Evolutionary conservation across 2,329 filamentous ascomycete genomes (phyloP).

Genomic region (Bretziella fagacearum): DNA sequence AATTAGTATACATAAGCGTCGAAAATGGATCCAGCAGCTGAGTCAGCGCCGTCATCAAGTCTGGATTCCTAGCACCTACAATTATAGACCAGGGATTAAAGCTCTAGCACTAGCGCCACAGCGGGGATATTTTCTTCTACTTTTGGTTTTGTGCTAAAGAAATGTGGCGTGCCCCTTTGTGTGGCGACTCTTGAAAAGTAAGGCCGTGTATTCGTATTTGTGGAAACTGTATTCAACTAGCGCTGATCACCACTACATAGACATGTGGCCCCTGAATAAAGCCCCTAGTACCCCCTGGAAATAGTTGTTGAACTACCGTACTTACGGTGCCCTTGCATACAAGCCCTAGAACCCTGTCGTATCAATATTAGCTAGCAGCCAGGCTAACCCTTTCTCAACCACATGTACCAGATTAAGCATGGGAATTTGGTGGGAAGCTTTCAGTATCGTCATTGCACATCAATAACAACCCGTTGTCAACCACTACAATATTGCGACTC

Average conservation of each 20-base stretch:
- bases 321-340: not conserved
- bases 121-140: not conserved
- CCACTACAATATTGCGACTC: not conserved
- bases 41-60: conserved; percentile 11
- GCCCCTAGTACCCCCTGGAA: not conserved
- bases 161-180: not conserved
- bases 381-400: not conserved
- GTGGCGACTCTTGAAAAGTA: not conserved
- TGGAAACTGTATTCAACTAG: not conserved
- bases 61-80: not conserved
- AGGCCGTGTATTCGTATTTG: not conserved
- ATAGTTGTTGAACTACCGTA: too few relatives aligned
- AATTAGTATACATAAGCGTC: conserved; percentile 12
- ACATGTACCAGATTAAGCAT: not conserved
- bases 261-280: not conserved
- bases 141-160: not conserved
- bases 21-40: conserved; percentile 2
- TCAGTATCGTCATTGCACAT: not conserved
- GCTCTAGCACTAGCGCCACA: conserved; percentile 8
- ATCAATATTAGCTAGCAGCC: not conserved
- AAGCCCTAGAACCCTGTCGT: not conserved
- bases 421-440: not conserved
- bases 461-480: too few relatives aligned
- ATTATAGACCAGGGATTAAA: conserved; percentile 1
- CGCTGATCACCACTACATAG: not conserved